These are phyloP conservation scores for Talaromyces sp. DNA, from an alignment of 2,329 filamentous ascomycete species.

Conservation along the genomic window DNA sequence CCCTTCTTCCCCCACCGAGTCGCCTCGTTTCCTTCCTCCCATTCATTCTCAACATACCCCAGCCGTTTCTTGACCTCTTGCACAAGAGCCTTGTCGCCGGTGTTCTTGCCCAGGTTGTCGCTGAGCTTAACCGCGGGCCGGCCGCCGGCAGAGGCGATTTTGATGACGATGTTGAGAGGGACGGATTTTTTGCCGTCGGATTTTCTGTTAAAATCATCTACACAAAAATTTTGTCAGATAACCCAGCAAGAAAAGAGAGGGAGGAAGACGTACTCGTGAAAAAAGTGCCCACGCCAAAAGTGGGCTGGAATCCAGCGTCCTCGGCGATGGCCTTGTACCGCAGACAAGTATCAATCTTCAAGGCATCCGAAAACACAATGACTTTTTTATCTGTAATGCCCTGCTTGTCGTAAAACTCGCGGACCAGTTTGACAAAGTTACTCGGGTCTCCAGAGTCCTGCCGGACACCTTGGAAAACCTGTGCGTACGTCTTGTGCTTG, in stretches of 20 bases:
- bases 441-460: constrained; percentile 87
- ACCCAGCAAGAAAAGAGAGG: background rate
- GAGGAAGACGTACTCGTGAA: constrained; percentile 61
- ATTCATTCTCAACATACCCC: constrained; percentile 79
- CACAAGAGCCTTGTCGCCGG: constrained; percentile 74
- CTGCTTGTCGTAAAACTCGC: constrained; percentile 70
- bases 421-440: constrained; percentile 72
- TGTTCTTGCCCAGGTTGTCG: constrained; percentile 91
- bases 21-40: constrained; percentile 79
- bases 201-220: constrained; percentile 72
- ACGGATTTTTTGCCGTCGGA: constrained; percentile 75
- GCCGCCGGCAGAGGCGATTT: constrained; percentile 78
- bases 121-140: constrained; percentile 87
- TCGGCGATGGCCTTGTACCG: constrained; percentile 85
- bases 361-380: constrained; percentile 91
- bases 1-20: constrained; percentile 62
- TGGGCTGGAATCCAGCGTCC: constrained; percentile 71
- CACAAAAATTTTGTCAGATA: background rate
- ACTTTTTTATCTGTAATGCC: constrained; percentile 76
- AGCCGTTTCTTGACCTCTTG: constrained; percentile 76
- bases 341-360: constrained; percentile 85
- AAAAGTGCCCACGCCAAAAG: constrained; percentile 92
- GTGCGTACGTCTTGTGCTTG: constrained; percentile 61
- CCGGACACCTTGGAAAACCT: constrained; percentile 76
- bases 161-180: constrained; percentile 96